phyloP scores from a whole-genome alignment of 2,329 filamentous ascomycete genomes.

The Sordariomycetes sp. region DNA sequence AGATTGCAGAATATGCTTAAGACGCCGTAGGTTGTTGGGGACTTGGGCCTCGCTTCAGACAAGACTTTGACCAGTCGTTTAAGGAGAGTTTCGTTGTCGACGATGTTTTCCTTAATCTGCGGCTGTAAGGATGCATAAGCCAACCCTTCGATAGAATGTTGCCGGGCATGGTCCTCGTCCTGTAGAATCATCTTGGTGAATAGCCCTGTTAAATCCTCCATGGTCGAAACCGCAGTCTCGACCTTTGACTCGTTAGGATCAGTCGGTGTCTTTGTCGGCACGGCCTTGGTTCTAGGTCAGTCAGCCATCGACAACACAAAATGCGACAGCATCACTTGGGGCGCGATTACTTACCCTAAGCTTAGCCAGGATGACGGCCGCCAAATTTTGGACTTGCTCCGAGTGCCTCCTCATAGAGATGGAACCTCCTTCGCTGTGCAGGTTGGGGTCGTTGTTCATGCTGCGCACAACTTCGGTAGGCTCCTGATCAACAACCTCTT shows the following conservation, averaged over 20 bases:
- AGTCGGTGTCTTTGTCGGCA: conserved; percentile 32
- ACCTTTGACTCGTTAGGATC: conserved; percentile 33
- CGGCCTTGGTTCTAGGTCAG: conserved; percentile 46
- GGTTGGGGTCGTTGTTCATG: conserved; percentile 42
- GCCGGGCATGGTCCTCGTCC: conserved; percentile 46
- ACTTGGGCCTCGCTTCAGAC: conserved; percentile 47
- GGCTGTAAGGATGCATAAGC: conserved; percentile 86
- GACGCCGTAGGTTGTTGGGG: conserved; percentile 72
- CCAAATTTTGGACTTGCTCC: conserved; percentile 51
- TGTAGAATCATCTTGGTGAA: conserved; percentile 59
- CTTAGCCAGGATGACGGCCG: conserved; percentile 71
- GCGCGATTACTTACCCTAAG: conserved; percentile 42
- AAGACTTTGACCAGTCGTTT: conserved; percentile 59
- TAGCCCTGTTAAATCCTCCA: conserved; percentile 55
- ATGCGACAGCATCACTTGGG: not conserved
- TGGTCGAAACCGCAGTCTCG: conserved; percentile 46
- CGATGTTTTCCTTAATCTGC: conserved; percentile 73
- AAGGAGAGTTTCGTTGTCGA: conserved; percentile 59
- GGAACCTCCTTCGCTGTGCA: conserved; percentile 52
- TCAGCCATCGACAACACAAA: conserved; percentile 26
- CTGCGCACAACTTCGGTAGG: conserved; percentile 43
- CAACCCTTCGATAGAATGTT: conserved; percentile 78
- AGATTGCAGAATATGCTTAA: conserved; percentile 82
- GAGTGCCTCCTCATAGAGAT: conserved; percentile 53
- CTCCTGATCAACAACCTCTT: conserved; percentile 70